Conservation (phyloP, 768 basidiomycete genomes). For the Mycena rebaudengoi region DNA sequence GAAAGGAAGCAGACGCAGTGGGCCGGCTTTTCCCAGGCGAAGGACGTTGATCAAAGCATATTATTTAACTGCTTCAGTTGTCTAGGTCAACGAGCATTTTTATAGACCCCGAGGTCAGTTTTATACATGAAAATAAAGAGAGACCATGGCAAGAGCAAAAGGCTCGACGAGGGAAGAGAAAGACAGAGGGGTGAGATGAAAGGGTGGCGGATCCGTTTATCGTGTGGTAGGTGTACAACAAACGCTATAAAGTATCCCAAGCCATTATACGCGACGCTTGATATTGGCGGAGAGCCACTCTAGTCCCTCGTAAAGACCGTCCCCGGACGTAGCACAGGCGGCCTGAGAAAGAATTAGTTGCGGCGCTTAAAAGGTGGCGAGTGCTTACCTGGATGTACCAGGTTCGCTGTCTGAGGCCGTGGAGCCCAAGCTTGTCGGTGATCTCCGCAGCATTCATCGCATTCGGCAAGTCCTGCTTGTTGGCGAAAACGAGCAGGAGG, state of each 20-base stretch:
- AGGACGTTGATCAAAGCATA: constrained; percentile 51
- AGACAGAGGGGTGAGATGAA: constrained; percentile 46
- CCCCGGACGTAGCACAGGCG: constrained; percentile 97
- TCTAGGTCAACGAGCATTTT: constrained; percentile 45
- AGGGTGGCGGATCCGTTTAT: constrained; percentile 61
- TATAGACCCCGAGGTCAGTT: constrained; percentile 36
- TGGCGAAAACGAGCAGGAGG: constrained; percentile 97
- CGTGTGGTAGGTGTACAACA: constrained; percentile 61
- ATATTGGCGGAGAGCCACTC: constrained; percentile 96
- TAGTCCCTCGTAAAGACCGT: constrained; percentile 97
- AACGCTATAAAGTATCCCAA: constrained; percentile 60
- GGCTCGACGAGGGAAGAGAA: constrained; percentile 35
- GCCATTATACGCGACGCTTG: constrained; percentile 79
- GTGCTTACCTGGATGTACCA: constrained; percentile 94
- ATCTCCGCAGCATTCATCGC: constrained; percentile 99
- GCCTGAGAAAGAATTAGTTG: constrained; percentile 59
- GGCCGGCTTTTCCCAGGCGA: constrained; percentile 79
- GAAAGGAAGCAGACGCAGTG: constrained; percentile 81
- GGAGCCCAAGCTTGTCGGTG: constrained; percentile 98
- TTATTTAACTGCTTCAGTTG: constrained; percentile 40
- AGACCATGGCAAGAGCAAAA: constrained; percentile 28
- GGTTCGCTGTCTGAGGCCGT: constrained; percentile 94
- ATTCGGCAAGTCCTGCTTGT: constrained; percentile 99
- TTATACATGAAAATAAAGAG: constrained; percentile 40
- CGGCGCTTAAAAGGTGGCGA: not conserved